Percentiles rank a stretch among this genome's conserved stretches.
These are phyloP conservation scores for Pisolithus albus DNA, from an alignment of 768 basidiomycete genomes.

Conservation along the genomic window DNA sequence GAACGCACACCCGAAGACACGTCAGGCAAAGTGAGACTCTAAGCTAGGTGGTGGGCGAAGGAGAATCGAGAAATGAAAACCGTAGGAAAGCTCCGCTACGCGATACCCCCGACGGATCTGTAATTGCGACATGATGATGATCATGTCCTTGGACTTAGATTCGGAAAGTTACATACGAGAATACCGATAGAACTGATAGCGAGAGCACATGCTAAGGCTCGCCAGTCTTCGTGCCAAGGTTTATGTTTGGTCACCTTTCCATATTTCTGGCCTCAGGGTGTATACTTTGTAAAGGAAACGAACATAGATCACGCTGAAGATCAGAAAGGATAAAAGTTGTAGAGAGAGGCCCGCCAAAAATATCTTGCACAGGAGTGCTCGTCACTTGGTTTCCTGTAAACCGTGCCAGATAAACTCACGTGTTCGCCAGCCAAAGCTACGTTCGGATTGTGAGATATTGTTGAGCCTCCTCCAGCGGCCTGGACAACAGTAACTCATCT, in stretches of 20 bases:
- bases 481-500: constrained; percentile 26
- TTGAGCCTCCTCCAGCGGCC: constrained; percentile 22
- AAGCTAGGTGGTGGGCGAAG: no score
- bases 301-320: no score
- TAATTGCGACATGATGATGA: neutral
- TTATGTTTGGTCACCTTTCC: constrained; percentile 31
- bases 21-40: no score
- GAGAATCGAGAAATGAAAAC: no score
- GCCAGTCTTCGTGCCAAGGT: constrained; percentile 54
- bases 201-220: constrained; percentile 44
- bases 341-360: constrained; percentile 52
- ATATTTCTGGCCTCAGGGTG: constrained; percentile 33
- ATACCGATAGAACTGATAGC: constrained; percentile 55
- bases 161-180: constrained; percentile 36
- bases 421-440: constrained; percentile 27
- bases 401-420: constrained; percentile 22
- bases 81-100: constrained; percentile 53
- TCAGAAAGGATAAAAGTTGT: constrained; percentile 32
- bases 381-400: neutral
- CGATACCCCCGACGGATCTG: constrained; percentile 63
- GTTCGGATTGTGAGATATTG: constrained; percentile 16
- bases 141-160: no score
- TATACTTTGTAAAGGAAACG: constrained; percentile 46
- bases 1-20: no score
- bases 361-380: constrained; percentile 44